A percentile compares a stretch with the other conserved stretches of the same genome.
Conservation (phyloP, 2,329 filamentous ascomycete species). For the Penicillium digitatum region DNA sequence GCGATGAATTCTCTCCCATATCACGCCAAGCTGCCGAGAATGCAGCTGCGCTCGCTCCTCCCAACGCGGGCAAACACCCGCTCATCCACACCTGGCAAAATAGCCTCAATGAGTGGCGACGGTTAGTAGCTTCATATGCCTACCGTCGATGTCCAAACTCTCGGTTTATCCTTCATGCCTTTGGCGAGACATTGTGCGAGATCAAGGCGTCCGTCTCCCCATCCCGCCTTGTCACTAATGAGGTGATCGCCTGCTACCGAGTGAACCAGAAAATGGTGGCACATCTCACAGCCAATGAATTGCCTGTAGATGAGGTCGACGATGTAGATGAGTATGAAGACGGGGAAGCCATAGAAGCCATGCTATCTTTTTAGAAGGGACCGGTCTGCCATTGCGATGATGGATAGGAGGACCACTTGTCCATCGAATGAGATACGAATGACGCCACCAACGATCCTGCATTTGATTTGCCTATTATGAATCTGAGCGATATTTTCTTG, state of each 20-base stretch:
- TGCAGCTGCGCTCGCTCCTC: conserved; percentile 31
- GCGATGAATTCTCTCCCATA: conserved; percentile 19
- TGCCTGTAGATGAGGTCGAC: conserved; percentile 11
- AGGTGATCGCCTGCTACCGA: conserved; percentile 30
- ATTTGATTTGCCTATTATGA: conserved; percentile 14
- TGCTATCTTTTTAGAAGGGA: conserved; percentile 19
- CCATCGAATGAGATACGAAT: conserved; percentile 23
- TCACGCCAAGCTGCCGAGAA: conserved; percentile 29
- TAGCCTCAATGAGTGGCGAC: conserved; percentile 30
- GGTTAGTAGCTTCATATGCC: conserved; percentile 39
- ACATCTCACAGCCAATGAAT: conserved; percentile 25
- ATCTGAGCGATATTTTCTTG: neutral
- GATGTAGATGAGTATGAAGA: conserved; percentile 28
- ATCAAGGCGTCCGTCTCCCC: conserved; percentile 29
- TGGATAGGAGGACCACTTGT: conserved; percentile 21
- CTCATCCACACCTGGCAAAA: conserved; percentile 36
- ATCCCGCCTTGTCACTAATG: conserved; percentile 26
- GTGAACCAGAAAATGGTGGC: conserved; percentile 32
- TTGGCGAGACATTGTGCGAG: conserved; percentile 33
- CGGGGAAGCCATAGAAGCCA: conserved; percentile 29
- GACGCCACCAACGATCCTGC: neutral
- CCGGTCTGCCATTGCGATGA: conserved; percentile 18
- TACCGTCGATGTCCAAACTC: conserved; percentile 26
- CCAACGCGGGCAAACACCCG: conserved; percentile 29
- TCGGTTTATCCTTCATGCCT: conserved; percentile 31